Conservation (phyloP, 768 basidiomycete species). For the Calvatia gigantea region DNA sequence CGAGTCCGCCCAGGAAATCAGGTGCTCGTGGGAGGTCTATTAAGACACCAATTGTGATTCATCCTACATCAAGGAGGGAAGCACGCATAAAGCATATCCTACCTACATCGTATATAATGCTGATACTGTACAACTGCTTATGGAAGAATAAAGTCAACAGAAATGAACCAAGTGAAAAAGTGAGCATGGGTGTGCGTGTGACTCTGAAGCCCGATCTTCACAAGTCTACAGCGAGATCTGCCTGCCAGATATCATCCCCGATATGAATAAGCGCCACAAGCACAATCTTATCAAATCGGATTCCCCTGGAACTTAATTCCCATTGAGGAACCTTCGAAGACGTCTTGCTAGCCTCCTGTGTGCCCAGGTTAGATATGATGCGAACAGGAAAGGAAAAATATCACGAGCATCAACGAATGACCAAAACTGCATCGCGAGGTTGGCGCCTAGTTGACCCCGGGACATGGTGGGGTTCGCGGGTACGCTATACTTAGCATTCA, state of each 20-base stretch:
- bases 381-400: neutral
- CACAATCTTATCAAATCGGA: conserved; percentile 13
- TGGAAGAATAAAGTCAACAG: neutral
- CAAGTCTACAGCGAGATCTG: conserved; percentile 14
- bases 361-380: neutral
- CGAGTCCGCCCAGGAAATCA: neutral
- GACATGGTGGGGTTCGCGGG: conserved; percentile 27
- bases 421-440: conserved; percentile 25
- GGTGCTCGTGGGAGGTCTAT: too few species aligned
- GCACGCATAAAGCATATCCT: neutral
- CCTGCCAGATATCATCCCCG: conserved; percentile 16
- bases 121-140: neutral
- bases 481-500: conserved; percentile 6
- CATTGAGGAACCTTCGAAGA: conserved; percentile 11
- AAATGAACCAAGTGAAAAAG: neutral
- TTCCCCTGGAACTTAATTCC: conserved; percentile 3
- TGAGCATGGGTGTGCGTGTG: neutral
- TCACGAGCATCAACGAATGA: conserved; percentile 12
- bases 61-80: neutral
- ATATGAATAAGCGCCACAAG: conserved; percentile 13
- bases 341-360: conserved; percentile 12
- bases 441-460: conserved; percentile 36
- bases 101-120: neutral
- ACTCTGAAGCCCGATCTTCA: neutral
- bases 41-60: too few species aligned